A percentile compares a stretch with the other conserved stretches of the same genome.
Conservation (phyloP, 805 yeast genomes). For the Pichia ethanolica region DNA sequence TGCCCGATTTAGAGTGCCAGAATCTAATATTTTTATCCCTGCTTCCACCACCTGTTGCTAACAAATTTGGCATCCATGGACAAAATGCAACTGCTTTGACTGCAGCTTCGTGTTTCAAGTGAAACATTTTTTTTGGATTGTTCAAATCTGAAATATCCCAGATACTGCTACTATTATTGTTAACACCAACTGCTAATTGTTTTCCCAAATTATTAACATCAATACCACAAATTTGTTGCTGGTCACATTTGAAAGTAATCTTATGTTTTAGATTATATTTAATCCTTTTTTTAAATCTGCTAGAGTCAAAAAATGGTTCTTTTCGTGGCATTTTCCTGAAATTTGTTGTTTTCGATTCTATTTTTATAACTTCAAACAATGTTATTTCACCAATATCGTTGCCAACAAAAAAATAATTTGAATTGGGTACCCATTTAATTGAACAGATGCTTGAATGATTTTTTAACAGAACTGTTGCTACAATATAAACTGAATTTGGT, state of each 20-base stretch:
- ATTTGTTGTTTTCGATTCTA: background rate
- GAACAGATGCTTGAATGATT: constrained; percentile 44
- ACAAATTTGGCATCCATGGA: constrained; percentile 75
- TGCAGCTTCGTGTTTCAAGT: constrained; percentile 70
- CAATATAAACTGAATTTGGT: constrained; percentile 23
- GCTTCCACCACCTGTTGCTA: constrained; percentile 90
- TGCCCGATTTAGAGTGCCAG: constrained; percentile 82
- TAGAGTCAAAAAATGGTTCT: too few species aligned
- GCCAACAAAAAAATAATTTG: constrained; percentile 47
- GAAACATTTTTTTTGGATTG: constrained; percentile 38
- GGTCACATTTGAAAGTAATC: constrained; percentile 36
- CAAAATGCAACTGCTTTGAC: constrained; percentile 86
- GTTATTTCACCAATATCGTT: constrained; percentile 57
- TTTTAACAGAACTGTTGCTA: constrained; percentile 17
- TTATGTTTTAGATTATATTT: constrained; percentile 13
- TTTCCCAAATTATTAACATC: constrained; percentile 46
- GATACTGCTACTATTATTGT: constrained; percentile 71
- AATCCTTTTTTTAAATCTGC: background rate
- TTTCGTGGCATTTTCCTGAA: too few species aligned
- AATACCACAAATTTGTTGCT: constrained; percentile 61
- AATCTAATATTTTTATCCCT: constrained; percentile 73
- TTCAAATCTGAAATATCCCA: constrained; percentile 52
- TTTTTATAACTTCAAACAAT: constrained; percentile 27
- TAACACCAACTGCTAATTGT: constrained; percentile 74
- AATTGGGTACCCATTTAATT: constrained; percentile 49